Evolutionary conservation across 352 stramenopile genomes (phyloP).

Genomic region (Peronosclerospora sorghi): DNA sequence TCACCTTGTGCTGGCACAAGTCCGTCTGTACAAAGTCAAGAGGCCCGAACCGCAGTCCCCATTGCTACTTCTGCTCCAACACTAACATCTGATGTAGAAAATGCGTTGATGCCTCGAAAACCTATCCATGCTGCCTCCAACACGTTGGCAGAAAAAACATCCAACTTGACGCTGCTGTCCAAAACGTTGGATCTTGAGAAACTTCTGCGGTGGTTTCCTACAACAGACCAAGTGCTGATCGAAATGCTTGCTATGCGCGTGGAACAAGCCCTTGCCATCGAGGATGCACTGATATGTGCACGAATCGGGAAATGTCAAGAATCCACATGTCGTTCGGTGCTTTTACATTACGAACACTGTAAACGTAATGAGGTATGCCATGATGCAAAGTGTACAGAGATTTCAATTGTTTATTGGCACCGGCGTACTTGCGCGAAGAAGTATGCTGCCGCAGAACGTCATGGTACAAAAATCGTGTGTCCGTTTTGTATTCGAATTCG

Average conservation of each 20-base stretch:
- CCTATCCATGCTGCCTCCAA: not conserved
- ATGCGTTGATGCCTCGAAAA: not conserved
- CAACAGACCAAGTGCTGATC: slow-evolving; percentile 13
- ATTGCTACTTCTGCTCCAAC: not conserved
- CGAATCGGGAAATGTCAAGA: slow-evolving; percentile 23
- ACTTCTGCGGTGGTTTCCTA: slow-evolving; percentile 23
- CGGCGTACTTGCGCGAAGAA: slow-evolving; percentile 18
- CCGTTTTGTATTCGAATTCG: slow-evolving; percentile 36
- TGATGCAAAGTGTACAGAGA: slow-evolving; percentile 18
- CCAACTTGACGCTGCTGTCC: not conserved
- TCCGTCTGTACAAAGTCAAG: not conserved
- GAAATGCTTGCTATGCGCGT: slow-evolving; percentile 18
- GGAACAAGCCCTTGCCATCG: slow-evolving; percentile 18
- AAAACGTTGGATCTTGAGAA: slow-evolving; percentile 16
- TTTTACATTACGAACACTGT: slow-evolving; percentile 26
- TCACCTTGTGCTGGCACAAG: not conserved
- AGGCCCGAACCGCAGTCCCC: not conserved
- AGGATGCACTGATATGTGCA: slow-evolving; percentile 34
- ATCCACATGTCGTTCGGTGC: slow-evolving; percentile 10
- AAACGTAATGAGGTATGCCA: slow-evolving; percentile 20
- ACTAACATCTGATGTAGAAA: not conserved
- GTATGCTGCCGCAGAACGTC: not conserved
- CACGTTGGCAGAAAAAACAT: not conserved
- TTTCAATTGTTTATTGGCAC: slow-evolving; percentile 18
- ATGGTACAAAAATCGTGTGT: slow-evolving; percentile 15